Evolutionary conservation across 2,329 filamentous ascomycete species (phyloP), one percentile per base, ranked within the genome.

Genomic region (Thermomyces lanuginosus): DNA sequence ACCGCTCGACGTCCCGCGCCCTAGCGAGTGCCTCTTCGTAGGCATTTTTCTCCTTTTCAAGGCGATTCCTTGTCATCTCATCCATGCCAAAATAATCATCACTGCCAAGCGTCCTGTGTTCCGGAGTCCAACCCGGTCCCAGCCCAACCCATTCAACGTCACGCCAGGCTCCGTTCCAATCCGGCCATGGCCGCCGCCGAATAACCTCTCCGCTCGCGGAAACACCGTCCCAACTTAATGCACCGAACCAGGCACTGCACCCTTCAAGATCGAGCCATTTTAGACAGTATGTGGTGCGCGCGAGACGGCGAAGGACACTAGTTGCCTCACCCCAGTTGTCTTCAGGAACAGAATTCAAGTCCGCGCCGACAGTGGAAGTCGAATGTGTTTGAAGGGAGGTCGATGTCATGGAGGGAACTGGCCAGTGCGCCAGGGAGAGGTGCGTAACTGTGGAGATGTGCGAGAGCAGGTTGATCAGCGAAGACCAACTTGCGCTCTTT

Each of bases 251-350:
- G 12, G 55, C 49, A 3, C 44, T 46, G 38, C 70, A 75, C 6
- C 69, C 69, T 42, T 72, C 65, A 1, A 75, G 48, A 37, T 74
- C 70, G 2, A 75, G 55, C 66, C 67, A 73, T 37, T 63, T 59
- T 2, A 75, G 51, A 22, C 66, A 67, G 36, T 72, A 66, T 0
- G 68, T 65, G 22, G 59, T 57, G 23, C 57, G 50, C 14, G 64
- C 67, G 1, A 75, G 51, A 13, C 62, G 62, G 4, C 66, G 61
- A 1, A 75, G 51, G 11, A 73, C 59, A 10, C 59, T 59, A 1
- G 64, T 58, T 1, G 67, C 61, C 43, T 72, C 67, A 19, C 59
- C 55, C 55, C 61, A 64, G 41, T 72, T 61, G 27, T 64, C 53
- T 29, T 71, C 65, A 16, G 58, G 45, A 3, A 53, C 51, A 5